Percentiles rank a stretch among this genome's conserved stretches.
Evolutionary conservation across 345 rosid genomes (phyloP).

Genomic region (Isatis tinctoria): DNA sequence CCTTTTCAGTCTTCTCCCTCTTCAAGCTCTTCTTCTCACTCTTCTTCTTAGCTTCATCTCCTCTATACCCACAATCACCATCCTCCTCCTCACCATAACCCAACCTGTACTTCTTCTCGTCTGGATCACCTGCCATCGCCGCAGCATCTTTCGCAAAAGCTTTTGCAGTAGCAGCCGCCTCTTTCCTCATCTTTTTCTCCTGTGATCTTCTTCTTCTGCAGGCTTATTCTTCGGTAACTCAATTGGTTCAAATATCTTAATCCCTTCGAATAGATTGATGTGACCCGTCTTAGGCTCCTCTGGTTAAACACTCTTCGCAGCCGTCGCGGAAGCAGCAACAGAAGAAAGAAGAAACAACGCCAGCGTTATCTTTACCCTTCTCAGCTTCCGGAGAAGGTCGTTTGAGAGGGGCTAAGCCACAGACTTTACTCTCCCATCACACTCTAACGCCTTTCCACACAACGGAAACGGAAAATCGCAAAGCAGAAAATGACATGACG

Average conservation of each 20-base stretch:
- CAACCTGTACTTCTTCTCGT: constrained; percentile 79
- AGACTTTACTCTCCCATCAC: constrained; percentile 35
- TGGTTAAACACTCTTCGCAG: constrained; percentile 13
- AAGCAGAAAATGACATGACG: no score
- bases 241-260: constrained; percentile 73
- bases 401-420: constrained; percentile 61
- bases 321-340: neutral
- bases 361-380: constrained; percentile 1
- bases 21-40: constrained; percentile 37
- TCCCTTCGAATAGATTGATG: constrained; percentile 86
- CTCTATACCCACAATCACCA: constrained; percentile 20
- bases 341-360: neutral
- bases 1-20: constrained; percentile 53
- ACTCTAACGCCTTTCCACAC: no score
- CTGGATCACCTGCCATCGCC: constrained; percentile 36
- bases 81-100: constrained; percentile 37
- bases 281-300: constrained; percentile 58
- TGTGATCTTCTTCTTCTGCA: constrained; percentile 36
- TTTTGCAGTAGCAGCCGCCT: constrained; percentile 49
- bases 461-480: no score
- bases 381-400: constrained; percentile 24
- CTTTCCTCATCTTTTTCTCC: constrained; percentile 46
- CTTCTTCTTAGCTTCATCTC: constrained; percentile 43
- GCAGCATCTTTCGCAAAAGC: constrained; percentile 22
- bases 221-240: constrained; percentile 26